Base-by-base conservation (phyloP, 805 yeast species). In the Candida patagonica region DNA sequence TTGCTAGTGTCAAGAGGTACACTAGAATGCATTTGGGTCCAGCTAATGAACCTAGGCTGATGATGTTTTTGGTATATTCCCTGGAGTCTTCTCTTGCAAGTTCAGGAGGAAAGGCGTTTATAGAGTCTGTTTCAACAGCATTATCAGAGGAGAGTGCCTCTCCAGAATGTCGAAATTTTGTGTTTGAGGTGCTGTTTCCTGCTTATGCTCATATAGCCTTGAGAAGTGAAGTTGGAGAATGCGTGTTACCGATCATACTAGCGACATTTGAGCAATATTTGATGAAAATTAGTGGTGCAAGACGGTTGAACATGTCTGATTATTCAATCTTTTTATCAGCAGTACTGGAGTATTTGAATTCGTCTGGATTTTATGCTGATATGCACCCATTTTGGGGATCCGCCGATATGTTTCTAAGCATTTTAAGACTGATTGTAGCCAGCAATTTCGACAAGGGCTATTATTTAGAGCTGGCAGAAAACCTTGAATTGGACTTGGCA, bases 61-160 rank as follows among this genome's bases (percentile, higher is more conserved):
- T 33, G 13, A 33, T 33, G 37, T 33, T 33, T 15, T 13, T 33
- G 23, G 37, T 23, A n/a, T 33, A 33, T 23, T 33, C 37, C 4
- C 27, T 33, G 27, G 37, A 33, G 26, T 15, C 37, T 15, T 33
- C 37, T 4, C 16, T 33, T 13, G 27, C 24, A 9, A 20, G 27
- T 15, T 23, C n/a, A 10, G 6, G 9, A 3, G 37, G 37, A 10
- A 27, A 21, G 5, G n/a, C 26, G 22, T 33, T 22, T 23, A 20
- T 15, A 6, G 12, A 15, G 26, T 9, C 23, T 33, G 27, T 33
- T 8, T 33, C 27, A 2, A 13, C n/a, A n/a, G 37, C 37, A 3
- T 20, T 33, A 10, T 17, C 37, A 4, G 37, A 33, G 7, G 24
- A 7, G 4, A 20, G n/a, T 12, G 24, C 27, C 5, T 23, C 16